Conservation (phyloP, 805 yeast genomes). For the Blastobotrys muscicola region DNA sequence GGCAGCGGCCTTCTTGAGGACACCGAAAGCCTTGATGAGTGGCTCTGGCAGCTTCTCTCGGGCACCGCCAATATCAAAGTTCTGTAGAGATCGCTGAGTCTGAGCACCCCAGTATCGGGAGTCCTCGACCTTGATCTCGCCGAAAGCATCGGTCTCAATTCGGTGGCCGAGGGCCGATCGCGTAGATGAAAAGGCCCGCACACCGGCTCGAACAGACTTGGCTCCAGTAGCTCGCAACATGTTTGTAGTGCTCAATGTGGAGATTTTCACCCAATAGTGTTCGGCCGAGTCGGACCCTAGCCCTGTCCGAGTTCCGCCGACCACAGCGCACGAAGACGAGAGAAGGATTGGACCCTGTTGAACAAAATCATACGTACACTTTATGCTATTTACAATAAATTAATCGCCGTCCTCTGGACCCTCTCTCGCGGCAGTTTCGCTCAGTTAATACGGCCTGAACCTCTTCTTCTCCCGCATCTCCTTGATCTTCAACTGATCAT, state of each 20-base stretch:
- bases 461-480: constrained; percentile 70
- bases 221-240: no score
- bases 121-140: constrained; percentile 84
- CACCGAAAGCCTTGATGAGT: constrained; percentile 82
- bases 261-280: no score
- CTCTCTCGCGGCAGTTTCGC: no score
- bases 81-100: constrained; percentile 80
- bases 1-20: constrained; percentile 91
- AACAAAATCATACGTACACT: no score
- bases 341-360: no score
- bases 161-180: constrained; percentile 32
- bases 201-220: no score
- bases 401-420: no score
- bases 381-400: no score
- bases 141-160: constrained; percentile 91
- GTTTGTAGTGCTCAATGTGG: no score
- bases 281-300: no score
- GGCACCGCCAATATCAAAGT: constrained; percentile 92
- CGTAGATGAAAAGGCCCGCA: constrained; percentile 4
- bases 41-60: constrained; percentile 90
- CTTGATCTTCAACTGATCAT: constrained; percentile 80
- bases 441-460: constrained; percentile 67
- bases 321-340: no score
- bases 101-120: constrained; percentile 97
- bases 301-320: no score